Percentiles rank a stretch among this genome's conserved stretches.
These are phyloP conservation scores for Xylariomycetidae sp. DNA, from an alignment of 2,329 filamentous ascomycete species.

Conservation along the genomic window DNA sequence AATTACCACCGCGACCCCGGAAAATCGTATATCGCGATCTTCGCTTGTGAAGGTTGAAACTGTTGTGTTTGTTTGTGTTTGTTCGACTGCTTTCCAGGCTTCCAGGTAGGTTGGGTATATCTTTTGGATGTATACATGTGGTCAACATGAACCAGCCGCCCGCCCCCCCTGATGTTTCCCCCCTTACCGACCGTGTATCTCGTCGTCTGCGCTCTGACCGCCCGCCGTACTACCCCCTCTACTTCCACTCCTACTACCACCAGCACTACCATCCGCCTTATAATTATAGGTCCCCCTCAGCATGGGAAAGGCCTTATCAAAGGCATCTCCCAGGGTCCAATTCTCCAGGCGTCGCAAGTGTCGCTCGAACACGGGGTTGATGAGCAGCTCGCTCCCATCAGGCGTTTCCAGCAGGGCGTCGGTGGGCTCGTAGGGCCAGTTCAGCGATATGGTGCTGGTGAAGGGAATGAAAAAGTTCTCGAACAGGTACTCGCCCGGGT, in stretches of 20 bases:
- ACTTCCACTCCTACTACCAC: background rate
- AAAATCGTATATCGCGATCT: too few relatives aligned
- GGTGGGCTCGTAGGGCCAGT: slow-evolving; percentile 77
- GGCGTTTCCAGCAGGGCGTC: slow-evolving; percentile 62
- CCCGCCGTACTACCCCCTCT: background rate
- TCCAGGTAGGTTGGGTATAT: too few relatives aligned
- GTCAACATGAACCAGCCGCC: too few relatives aligned
- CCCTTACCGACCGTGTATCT: too few relatives aligned
- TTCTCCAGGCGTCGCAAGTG: slow-evolving; percentile 73
- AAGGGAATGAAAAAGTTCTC: slow-evolving; percentile 82
- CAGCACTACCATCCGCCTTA: slow-evolving; percentile 14
- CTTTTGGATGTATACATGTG: too few relatives aligned
- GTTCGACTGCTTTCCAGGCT: too few relatives aligned
- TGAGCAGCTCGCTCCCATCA: slow-evolving; percentile 61
- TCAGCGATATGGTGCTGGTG: slow-evolving; percentile 69
- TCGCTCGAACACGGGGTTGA: slow-evolving; percentile 82
- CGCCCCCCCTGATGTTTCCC: slow-evolving; percentile 4
- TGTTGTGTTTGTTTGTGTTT: too few relatives aligned
- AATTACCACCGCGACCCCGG: too few relatives aligned
- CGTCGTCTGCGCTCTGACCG: too few relatives aligned
- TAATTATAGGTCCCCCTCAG: slow-evolving; percentile 42
- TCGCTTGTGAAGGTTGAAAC: too few relatives aligned
- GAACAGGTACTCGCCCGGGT: slow-evolving; percentile 54
- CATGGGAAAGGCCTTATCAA: slow-evolving; percentile 60
- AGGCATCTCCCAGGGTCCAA: slow-evolving; percentile 72